Base-by-base conservation (phyloP, 352 stramenopile genomes). In the Phytophthora podocarpi region DNA sequence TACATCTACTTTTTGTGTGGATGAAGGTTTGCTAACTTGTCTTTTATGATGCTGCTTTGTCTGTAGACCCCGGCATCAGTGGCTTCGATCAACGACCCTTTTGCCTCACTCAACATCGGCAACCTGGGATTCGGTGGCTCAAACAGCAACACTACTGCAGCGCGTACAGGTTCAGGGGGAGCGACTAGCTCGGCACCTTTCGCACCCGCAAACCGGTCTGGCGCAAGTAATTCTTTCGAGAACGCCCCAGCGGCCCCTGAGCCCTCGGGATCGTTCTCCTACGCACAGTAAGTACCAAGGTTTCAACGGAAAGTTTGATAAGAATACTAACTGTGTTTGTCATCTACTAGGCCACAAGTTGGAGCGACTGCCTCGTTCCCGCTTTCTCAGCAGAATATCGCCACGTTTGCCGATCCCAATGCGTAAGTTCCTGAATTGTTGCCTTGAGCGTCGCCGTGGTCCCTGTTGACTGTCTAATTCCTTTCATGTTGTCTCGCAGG, bases 71-170 rank as follows among this genome's bases (percentile, higher is more conserved):
- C 63, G 39, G 65, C 65, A 32, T 67, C 74, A 10, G 52, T 55
- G n/a, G 31, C 78, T 32, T 70, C 77, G 6, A 61, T 90, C 39
- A 89, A 83, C 32, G 85, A 94, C 51, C 85, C 81, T 13, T 94
- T 94, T 46, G 80, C 85, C 6, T 78, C 85, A 4, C 72, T 94
- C 1, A 87, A 76, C 46, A 72, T 92, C 13, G 74, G 75, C 23
- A 77, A 59, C 12, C 71, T 90, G 15, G 80, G 79, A 32, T 68
- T 89, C 26, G 66, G 66, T 24, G 72, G 62, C 26, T 62, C 51
- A 12, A 64, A 53, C 20, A 55, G 53, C 36, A 63, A 57, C 47
- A 28, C 67, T 15, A 59, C 34, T 34, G 34, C 45, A 18, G 40
- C 59, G 23, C 53, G 59, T 10, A 71, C 64, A 51, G 37, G 52